A percentile compares a stretch with the other conserved stretches of the same genome.
Evolutionary conservation across 495 filamentous ascomycete species (phyloP).

Genomic region (Penicillium coffeae): DNA sequence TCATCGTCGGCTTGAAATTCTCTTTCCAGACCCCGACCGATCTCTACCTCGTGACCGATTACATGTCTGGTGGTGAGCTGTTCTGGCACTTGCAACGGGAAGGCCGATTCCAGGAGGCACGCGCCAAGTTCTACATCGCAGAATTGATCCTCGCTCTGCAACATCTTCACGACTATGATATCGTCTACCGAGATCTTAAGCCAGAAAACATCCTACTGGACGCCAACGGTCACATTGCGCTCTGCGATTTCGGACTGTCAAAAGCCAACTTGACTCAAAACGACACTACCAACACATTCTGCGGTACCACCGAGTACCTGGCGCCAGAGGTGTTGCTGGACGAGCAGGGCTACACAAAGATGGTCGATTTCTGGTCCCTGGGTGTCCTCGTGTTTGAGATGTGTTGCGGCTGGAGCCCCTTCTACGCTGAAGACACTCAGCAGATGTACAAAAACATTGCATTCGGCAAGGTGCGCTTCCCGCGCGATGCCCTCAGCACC

Average conservation of each 20-base stretch:
- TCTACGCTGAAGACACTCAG: constrained; percentile 98
- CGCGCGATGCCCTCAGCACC: constrained; percentile 84
- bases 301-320: constrained; percentile 95
- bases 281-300: constrained; percentile 98
- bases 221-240: constrained; percentile 79
- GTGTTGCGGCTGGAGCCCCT: constrained; percentile 99
- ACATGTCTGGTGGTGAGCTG: constrained; percentile 97
- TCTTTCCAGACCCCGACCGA: constrained; percentile 98
- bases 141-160: constrained; percentile 94
- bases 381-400: constrained; percentile 98
- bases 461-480: constrained; percentile 96
- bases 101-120: constrained; percentile 88
- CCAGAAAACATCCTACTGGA: constrained; percentile 83
- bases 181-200: constrained; percentile 92
- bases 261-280: constrained; percentile 96
- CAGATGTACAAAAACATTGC: constrained; percentile 99
- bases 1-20: constrained; percentile 97
- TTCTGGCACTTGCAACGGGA: constrained; percentile 99
- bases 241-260: constrained; percentile 88
- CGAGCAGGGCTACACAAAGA: constrained; percentile 97
- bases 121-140: constrained; percentile 98
- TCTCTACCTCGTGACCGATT: constrained; percentile 97
- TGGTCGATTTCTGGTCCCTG: constrained; percentile 99
- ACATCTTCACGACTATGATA: constrained; percentile 93
- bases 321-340: constrained; percentile 94